Evolutionary conservation across 306 rosid species (phyloP).

Genomic region (Prunus mume): DNA sequence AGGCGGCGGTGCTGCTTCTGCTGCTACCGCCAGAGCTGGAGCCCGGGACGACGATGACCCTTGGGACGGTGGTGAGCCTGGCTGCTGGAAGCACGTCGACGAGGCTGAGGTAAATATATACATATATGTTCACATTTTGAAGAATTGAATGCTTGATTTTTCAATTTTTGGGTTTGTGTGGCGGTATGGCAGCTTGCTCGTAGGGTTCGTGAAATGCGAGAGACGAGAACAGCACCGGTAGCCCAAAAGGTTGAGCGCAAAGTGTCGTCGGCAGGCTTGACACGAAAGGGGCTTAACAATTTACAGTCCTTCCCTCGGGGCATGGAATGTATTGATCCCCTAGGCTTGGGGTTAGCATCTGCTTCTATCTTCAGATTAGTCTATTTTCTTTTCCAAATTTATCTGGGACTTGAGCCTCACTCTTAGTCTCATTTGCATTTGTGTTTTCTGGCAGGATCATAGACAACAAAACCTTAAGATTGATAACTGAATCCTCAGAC

Average conservation of each 20-base stretch:
- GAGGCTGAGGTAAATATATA: conserved; percentile 66
- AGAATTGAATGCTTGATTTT: neutral
- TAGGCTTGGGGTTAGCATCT: conserved; percentile 77
- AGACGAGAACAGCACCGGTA: conserved; percentile 86
- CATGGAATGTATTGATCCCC: conserved; percentile 95
- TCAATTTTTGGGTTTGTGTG: neutral
- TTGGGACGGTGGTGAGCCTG: conserved; percentile 97
- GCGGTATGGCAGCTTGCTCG: conserved; percentile 75
- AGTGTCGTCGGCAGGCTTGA: conserved; percentile 29
- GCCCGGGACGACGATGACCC: conserved; percentile 51
- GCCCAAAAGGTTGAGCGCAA: conserved; percentile 73
- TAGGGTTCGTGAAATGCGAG: conserved; percentile 98
- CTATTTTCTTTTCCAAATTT: neutral
- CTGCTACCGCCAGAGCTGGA: conserved; percentile 24
- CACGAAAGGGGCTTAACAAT: conserved; percentile 61
- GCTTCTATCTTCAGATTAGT: conserved; percentile 9
- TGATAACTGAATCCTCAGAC: conserved; percentile 69
- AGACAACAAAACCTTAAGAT: conserved; percentile 80
- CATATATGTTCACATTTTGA: neutral
- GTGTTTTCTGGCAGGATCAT: conserved; percentile 63
- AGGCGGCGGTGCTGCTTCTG: conserved; percentile 29
- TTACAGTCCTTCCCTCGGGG: conserved; percentile 93
- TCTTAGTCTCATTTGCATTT: conserved; percentile 21
- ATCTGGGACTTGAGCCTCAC: neutral
- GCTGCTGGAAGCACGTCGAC: conserved; percentile 83